phyloP scores from a whole-genome alignment of 805 yeast genomes.

The Suhomyces emberorum region DNA sequence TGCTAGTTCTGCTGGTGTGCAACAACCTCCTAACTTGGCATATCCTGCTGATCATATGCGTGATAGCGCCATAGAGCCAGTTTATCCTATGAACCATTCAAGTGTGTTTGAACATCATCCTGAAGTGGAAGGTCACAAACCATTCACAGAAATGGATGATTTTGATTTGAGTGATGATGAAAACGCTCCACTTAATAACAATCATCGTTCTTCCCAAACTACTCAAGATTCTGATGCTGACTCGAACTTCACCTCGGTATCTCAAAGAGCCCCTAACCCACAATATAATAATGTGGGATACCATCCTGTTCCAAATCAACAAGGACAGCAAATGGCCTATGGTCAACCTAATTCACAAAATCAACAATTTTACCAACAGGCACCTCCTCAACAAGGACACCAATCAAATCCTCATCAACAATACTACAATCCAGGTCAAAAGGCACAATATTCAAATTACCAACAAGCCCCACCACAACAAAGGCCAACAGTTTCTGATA shows the following conservation, averaged over 20 bases:
- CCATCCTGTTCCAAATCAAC: constrained; percentile 6
- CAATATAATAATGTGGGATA: constrained; percentile 26
- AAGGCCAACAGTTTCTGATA: constrained; percentile 27
- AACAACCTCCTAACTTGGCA: constrained; percentile 18
- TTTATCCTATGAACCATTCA: constrained; percentile 8
- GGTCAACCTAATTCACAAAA: constrained; percentile 9
- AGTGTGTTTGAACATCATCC: constrained; percentile 46
- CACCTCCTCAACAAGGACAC: constrained; percentile 15
- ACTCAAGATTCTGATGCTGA: constrained; percentile 34
- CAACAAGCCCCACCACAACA: constrained; percentile 11
- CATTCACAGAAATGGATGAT: constrained; percentile 39
- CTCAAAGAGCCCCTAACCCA: constrained; percentile 73
- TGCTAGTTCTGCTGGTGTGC: constrained; percentile 22
- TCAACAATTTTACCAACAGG: constrained; percentile 10
- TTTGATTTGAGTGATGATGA: constrained; percentile 23
- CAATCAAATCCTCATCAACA: background rate
- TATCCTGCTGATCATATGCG: constrained; percentile 16
- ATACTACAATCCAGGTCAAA: constrained; percentile 7
- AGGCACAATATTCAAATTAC: constrained; percentile 7
- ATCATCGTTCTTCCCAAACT: no score
- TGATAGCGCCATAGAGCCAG: constrained; percentile 7
- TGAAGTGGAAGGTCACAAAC: constrained; percentile 44
- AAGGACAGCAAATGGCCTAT: constrained; percentile 2
- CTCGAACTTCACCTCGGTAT: constrained; percentile 75
- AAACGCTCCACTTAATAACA: constrained; percentile 6